Evolutionary conservation across 805 yeast genomes (phyloP).

Genomic region (Cyberlindnera mycetangii): DNA sequence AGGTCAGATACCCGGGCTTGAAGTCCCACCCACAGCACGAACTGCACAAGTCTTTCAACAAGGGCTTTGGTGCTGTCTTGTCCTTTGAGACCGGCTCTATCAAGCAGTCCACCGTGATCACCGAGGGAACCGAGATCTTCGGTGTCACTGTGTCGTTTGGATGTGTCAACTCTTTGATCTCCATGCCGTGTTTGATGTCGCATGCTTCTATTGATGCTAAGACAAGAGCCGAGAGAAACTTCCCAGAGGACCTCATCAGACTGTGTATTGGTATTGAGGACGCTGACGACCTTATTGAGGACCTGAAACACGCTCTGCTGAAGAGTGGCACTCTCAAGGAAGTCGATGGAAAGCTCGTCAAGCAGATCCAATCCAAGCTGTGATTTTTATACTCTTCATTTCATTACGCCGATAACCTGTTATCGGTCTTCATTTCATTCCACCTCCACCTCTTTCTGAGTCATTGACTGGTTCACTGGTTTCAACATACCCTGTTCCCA

Average conservation of each 20-base stretch:
- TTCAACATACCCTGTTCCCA: slow-evolving; percentile 8
- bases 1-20: slow-evolving; percentile 85
- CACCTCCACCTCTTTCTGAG: not conserved
- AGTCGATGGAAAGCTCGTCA: slow-evolving; percentile 28
- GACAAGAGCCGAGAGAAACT: slow-evolving; percentile 80
- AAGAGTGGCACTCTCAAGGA: slow-evolving; percentile 55
- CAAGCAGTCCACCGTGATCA: slow-evolving; percentile 62
- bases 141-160: slow-evolving; percentile 94
- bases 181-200: slow-evolving; percentile 94
- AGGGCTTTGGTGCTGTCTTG: slow-evolving; percentile 87
- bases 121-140: slow-evolving; percentile 72
- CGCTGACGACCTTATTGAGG: slow-evolving; percentile 75
- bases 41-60: slow-evolving; percentile 70
- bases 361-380: slow-evolving; percentile 21
- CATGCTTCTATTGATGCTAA: slow-evolving; percentile 94
- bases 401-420: not conserved
- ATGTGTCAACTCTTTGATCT: slow-evolving; percentile 86
- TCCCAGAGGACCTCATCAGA: slow-evolving; percentile 90
- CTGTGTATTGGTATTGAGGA: slow-evolving; percentile 91
- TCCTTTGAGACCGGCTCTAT: slow-evolving; percentile 84
- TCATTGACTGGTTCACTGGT: slow-evolving; percentile 7
- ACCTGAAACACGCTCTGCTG: slow-evolving; percentile 66
- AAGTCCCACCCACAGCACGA: slow-evolving; percentile 78
- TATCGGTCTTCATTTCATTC: not conserved
- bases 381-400: too few relatives aligned